Evolutionary conservation across 2,329 filamentous ascomycete genomes (phyloP), one percentile per base, ranked within the genome.

Genomic region (Ophiostoma pallidulum): DNA sequence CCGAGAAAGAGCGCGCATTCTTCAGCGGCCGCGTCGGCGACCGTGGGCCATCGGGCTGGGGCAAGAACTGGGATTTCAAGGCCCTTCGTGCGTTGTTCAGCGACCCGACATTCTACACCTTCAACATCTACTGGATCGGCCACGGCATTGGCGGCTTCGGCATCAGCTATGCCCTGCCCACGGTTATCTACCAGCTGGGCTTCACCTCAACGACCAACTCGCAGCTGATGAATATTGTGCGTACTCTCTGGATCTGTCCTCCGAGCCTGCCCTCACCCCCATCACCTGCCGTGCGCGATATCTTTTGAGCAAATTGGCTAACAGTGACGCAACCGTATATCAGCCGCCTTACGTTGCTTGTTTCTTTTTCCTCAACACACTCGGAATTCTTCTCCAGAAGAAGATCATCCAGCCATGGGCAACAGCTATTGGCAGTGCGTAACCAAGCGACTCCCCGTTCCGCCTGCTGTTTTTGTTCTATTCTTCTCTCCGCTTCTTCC

Each of bases 1-100:
- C 78, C 0, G 74, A 79, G 8, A 75, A 78, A 29, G 86, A 94
- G 56, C 75, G 83, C 1, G 80, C 87, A 40, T 83, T 92, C 0
- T 67, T 88, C 3, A 75, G 92, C 0, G 68, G 88, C 3, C 75
- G 77, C 14, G 75, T 49, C 6, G 59, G 56, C 6, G 48, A 53
- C 6, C 45, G 55, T 1, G 60, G 63, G 1, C 62, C 64, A 3
- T 59, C 57, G 0, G 60, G 62, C 2, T 58, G 56, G 29, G 56
- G 56, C 13, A 58, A 58, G 32, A 58, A 54, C 22, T 66, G 64
- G 64, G 59, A 65, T 45, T 60, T 58, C 48, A 40, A 29, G 3
- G 55, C 55, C 6, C 35, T 67, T 1, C 64, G 58, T 48, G 41
- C 33, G 8, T 53, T 68, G 0, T 50, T 67, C 12, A 52, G 45